Conservation (phyloP, 1,284 basidiomycete species). For the Pseudozyma sp. region DNA sequence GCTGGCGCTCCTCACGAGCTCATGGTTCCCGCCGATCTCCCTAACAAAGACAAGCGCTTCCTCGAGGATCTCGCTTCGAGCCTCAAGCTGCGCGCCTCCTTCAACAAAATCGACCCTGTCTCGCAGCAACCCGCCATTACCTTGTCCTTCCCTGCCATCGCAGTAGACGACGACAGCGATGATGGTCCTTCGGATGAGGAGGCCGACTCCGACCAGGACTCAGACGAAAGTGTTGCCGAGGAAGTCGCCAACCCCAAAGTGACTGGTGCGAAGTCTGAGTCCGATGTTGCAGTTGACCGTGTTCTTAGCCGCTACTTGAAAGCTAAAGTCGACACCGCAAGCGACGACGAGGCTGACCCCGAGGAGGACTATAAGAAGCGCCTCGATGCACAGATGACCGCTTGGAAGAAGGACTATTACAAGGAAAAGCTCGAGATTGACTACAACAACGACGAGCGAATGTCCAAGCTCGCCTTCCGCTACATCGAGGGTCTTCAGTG, state of each 20-base stretch:
- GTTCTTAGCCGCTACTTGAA: conserved; percentile 89
- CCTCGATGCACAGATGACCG: conserved; percentile 84
- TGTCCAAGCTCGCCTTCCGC: conserved; percentile 70
- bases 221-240: conserved; percentile 71
- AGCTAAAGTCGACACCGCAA: conserved; percentile 73
- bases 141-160: conserved; percentile 47
- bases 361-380: conserved; percentile 76
- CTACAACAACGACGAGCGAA: conserved; percentile 73
- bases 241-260: conserved; percentile 60
- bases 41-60: conserved; percentile 55
- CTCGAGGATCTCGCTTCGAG: conserved; percentile 54
- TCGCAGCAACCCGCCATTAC: conserved; percentile 56
- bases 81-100: conserved; percentile 56
- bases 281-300: conserved; percentile 78
- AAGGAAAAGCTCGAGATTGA: conserved; percentile 69
- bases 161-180: conserved; percentile 35
- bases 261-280: conserved; percentile 24
- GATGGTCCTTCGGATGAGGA: conserved; percentile 37
- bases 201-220: conserved; percentile 50
- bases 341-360: conserved; percentile 35
- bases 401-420: conserved; percentile 93
- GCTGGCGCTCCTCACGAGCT: conserved; percentile 51
- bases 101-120: conserved; percentile 64
- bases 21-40: conserved; percentile 44
- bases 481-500: conserved; percentile 97